A percentile compares a stretch with the other conserved stretches of the same genome.
Conservation (phyloP, 108 stramenopile genomes). For the Cyclostephanos tholiformis region DNA sequence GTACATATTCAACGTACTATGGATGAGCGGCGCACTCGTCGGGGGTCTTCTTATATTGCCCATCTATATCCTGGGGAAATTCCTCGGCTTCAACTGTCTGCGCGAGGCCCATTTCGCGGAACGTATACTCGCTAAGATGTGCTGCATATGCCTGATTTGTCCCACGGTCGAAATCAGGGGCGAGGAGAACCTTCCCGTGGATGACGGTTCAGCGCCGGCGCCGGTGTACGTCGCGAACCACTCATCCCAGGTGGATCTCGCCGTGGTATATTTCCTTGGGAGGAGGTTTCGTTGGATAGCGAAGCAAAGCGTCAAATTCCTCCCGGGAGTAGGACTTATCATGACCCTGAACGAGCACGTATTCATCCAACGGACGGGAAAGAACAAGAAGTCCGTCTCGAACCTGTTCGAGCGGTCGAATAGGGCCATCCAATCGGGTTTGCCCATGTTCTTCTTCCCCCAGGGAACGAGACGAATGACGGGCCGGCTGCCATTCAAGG, state of each 20-base stretch:
- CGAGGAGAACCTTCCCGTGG: constrained; percentile 59
- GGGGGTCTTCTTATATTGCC: constrained; percentile 55
- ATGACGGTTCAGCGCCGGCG: constrained; percentile 51
- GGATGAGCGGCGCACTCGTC: constrained; percentile 61
- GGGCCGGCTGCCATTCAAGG: constrained; percentile 78
- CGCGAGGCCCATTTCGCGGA: constrained; percentile 54
- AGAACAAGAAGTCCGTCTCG: constrained; percentile 54
- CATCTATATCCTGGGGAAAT: constrained; percentile 44
- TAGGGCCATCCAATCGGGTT: constrained; percentile 64
- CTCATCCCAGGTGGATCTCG: constrained; percentile 77
- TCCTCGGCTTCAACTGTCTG: constrained; percentile 31
- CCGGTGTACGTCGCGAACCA: constrained; percentile 85
- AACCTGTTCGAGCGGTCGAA: constrained; percentile 74
- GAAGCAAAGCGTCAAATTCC: constrained; percentile 63
- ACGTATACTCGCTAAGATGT: constrained; percentile 16
- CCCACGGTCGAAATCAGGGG: constrained; percentile 58
- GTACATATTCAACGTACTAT: constrained; percentile 67
- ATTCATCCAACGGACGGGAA: constrained; percentile 68
- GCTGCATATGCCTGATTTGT: constrained; percentile 41
- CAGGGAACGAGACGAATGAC: constrained; percentile 83
- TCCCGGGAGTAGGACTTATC: constrained; percentile 81
- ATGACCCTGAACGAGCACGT: constrained; percentile 73
- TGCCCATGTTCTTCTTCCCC: constrained; percentile 87
- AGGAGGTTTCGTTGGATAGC: constrained; percentile 79
- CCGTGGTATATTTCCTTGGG: constrained; percentile 51